phyloP scores from a whole-genome alignment of 192 early-diverging fungal genomes.

The Spizellomyces punctatus region DNA sequence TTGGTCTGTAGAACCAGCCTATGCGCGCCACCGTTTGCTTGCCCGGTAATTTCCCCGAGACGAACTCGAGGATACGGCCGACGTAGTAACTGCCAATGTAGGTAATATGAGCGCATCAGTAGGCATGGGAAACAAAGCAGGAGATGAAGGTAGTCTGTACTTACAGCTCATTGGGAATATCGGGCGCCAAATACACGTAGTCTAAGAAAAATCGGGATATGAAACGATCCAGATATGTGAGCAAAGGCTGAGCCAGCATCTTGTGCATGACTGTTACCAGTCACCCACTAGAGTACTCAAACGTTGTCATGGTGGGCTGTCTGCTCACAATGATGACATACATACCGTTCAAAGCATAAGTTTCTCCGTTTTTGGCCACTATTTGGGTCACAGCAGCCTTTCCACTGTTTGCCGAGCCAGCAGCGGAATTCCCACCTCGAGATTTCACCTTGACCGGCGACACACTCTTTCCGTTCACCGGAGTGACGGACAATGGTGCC shows the following conservation, averaged over 20 bases:
- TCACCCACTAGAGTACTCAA: background rate
- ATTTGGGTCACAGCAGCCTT: constrained; percentile 16
- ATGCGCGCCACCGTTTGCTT: constrained; percentile 45
- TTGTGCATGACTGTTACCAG: background rate
- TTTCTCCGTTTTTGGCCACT: constrained; percentile 21
- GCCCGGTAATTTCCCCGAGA: constrained; percentile 34
- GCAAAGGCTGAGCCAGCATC: background rate
- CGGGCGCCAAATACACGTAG: constrained; percentile 70
- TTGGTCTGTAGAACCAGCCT: constrained; percentile 66
- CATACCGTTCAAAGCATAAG: constrained; percentile 26
- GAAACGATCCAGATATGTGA: background rate
- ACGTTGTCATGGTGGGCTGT: background rate
- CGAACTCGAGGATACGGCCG: constrained; percentile 79
- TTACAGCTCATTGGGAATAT: constrained; percentile 72
- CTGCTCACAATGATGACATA: background rate
- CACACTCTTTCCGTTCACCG: background rate
- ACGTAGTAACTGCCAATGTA: constrained; percentile 52
- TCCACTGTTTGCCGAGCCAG: background rate
- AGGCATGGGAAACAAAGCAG: background rate
- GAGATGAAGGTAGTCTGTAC: background rate
- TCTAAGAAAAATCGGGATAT: constrained; percentile 46
- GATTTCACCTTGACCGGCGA: background rate
- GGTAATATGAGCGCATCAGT: background rate
- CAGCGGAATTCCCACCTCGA: background rate
- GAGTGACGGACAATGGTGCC: too few species aligned